phyloP scores from a whole-genome alignment of 768 basidiomycete genomes.

The Psilocybe azurescens region DNA sequence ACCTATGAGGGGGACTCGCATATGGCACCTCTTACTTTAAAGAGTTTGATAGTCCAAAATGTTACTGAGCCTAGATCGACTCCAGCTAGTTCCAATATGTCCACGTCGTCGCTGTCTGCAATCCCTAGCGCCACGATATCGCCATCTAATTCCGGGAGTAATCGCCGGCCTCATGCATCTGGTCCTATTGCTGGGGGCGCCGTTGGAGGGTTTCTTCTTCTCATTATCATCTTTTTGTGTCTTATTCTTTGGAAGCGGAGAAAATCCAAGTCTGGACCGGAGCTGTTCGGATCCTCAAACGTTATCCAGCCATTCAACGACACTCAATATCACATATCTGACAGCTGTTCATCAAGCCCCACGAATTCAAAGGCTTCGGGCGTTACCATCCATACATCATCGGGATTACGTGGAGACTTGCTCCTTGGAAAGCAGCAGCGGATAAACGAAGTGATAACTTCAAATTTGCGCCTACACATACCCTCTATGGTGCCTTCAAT shows the following conservation, averaged over 20 bases:
- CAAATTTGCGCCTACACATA: background rate
- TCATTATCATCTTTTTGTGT: background rate
- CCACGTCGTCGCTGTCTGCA: background rate
- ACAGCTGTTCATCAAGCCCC: background rate
- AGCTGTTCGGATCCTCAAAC: background rate
- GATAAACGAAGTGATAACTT: background rate
- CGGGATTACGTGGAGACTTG: background rate
- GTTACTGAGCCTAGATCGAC: background rate
- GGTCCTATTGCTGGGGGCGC: slow-evolving; percentile 7
- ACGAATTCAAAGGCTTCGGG: background rate
- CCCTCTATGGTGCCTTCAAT: background rate
- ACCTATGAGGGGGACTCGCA: slow-evolving; percentile 3
- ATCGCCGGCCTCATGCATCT: background rate
- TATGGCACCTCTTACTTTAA: slow-evolving; percentile 1
- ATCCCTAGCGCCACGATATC: background rate
- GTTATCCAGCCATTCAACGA: background rate
- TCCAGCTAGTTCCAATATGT: background rate
- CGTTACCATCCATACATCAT: background rate
- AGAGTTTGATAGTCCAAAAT: background rate
- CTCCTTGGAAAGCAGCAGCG: background rate
- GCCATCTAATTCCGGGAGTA: too few species aligned
- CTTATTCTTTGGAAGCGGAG: background rate
- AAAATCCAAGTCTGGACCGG: background rate
- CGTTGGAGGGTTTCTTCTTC: background rate
- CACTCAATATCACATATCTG: background rate